Conservation (phyloP, 306 rosid genomes). For the barrel medic (Medicago truncatula) region MtrunA17r5.0-ANR NC_053046.1:19711001-19711500, state of each 20-base stretch:
- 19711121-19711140: background rate
- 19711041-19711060: too few relatives aligned
- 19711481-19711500: constrained; percentile 51
- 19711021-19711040: too few relatives aligned
- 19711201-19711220: constrained; percentile 59
- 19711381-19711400: background rate
- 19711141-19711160: too few relatives aligned
- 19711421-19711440: too few relatives aligned
- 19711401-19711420: too few relatives aligned
- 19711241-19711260: constrained; percentile 73
- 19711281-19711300: constrained; percentile 42
- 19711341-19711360: too few relatives aligned
- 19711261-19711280: constrained; percentile 60
- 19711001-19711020: too few relatives aligned
- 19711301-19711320: constrained; percentile 33
- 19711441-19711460: background rate
- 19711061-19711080: background rate
- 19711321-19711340: background rate
- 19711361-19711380: too few relatives aligned
- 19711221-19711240: constrained; percentile 73
- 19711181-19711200: too few relatives aligned
- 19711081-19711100: background rate
- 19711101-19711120: background rate
- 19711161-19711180: too few relatives aligned
- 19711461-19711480: constrained; percentile 12